Evolutionary conservation across 1,284 basidiomycete species (phyloP), one percentile per base, ranked within the genome.

Genomic region (Hymenochaete sp.): DNA sequence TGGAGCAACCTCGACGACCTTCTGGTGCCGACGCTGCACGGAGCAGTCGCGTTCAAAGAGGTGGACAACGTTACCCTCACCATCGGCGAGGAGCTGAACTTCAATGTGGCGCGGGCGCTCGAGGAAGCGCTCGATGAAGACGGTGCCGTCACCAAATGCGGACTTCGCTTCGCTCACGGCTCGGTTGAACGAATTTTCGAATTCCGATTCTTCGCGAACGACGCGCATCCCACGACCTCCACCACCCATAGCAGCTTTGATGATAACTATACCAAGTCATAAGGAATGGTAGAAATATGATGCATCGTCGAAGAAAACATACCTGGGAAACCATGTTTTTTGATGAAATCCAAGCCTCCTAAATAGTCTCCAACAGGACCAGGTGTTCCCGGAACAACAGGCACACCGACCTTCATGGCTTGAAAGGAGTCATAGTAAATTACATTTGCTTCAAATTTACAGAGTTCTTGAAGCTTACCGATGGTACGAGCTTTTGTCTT

Each of bases 201-300:
- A 97, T 55, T 91, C 86, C 39, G 82, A 83, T 62, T 91, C 82
- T 59, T 92, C 88, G 53, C 91, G 82, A 28, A 98, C 95, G 49
- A 98, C 93, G 63, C 95, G 88, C 95, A 98, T 98, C 53, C 95
- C 95, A 59, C 93, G 88, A 48, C 95, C 95, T 60, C 95, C 95
- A 55, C 95, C 95, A 50, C 95, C 95, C 91, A 97, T 96, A 19
- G 93, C 93, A 39, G 93, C 93, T 68, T 97, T 96, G 76, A 96
- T 93, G 62, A 95, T 93, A 40, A 93, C 89, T 85, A 49, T 40
- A n/a, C 32, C 8, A 35, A 5, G 32, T n/a, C 14, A 16, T 35
- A 8, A n/a, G 13, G 13, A n/a, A 43, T 21, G 27, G 11, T 36
- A 26, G 14, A 3, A 26, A 32, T 26, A 43, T 2, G 14, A 13